phyloP scores from a whole-genome alignment of 202 grass and related monocot species.

The Schoenoplectus tabernaemontani region DNA sequence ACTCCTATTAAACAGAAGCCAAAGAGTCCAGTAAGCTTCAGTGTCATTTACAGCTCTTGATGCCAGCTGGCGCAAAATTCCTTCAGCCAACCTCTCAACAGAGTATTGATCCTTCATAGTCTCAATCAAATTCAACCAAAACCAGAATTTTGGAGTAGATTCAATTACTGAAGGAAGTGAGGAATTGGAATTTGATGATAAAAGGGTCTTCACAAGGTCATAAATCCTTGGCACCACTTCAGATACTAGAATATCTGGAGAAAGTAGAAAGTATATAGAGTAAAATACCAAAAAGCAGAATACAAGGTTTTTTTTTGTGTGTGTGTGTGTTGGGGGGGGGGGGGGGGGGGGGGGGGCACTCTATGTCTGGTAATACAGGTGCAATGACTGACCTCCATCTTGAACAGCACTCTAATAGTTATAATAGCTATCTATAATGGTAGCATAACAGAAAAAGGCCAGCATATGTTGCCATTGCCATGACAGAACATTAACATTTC shows the following conservation, averaged over 20 bases:
- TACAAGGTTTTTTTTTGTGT: not conserved
- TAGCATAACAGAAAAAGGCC: not conserved
- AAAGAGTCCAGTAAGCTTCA: conserved; percentile 83
- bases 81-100: conserved; percentile 84
- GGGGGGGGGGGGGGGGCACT: no score
- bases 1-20: conserved; percentile 65
- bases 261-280: conserved; percentile 10
- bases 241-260: conserved; percentile 75
- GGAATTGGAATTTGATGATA: conserved; percentile 35
- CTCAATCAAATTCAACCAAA: conserved; percentile 85
- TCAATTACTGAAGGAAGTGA: conserved; percentile 33
- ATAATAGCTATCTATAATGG: not conserved
- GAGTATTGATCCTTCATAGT: conserved; percentile 74
- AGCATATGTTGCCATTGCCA: not conserved
- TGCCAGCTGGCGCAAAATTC: conserved; percentile 59
- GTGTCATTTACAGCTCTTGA: conserved; percentile 56
- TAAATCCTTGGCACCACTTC: conserved; percentile 67
- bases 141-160: conserved; percentile 45
- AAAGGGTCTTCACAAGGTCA: conserved; percentile 52
- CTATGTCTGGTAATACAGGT: no score
- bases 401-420: no score
- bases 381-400: no score
- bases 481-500: not conserved
- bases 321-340: not conserved
- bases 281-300: not conserved